Evolutionary conservation across 2,329 filamentous ascomycete species (phyloP).

Genomic region (Colletotrichum sp.): DNA sequence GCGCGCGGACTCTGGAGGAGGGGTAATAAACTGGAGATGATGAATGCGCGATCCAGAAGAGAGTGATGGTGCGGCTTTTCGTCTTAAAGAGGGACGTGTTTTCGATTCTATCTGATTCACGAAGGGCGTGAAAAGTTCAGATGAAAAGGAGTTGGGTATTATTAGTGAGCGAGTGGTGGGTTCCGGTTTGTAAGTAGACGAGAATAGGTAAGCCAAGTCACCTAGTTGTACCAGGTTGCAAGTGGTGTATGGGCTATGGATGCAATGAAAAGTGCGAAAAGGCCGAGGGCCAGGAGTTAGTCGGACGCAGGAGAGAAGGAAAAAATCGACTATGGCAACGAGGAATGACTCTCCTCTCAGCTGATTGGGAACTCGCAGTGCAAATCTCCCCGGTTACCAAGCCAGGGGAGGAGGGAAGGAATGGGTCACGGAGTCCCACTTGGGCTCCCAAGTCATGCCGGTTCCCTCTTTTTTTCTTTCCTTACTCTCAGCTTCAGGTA

Average conservation of each 20-base stretch:
- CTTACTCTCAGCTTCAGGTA: not conserved
- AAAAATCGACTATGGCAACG: conserved; percentile 1
- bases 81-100: not conserved
- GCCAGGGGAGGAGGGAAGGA: not conserved
- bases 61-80: not conserved
- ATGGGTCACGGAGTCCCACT: conserved; percentile 14
- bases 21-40: conserved; percentile 16
- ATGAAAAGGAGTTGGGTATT: not conserved
- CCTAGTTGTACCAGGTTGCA: not conserved
- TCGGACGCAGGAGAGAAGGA: not conserved
- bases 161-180: conserved; percentile 2
- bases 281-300: not conserved
- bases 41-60: not conserved
- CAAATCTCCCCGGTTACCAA: conserved; percentile 17
- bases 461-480: not conserved
- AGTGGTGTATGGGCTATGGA: not conserved
- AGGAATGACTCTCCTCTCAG: conserved; percentile 15
- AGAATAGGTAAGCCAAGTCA: not conserved
- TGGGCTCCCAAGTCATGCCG: conserved; percentile 4
- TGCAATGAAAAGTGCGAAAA: not conserved
- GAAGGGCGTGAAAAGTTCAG: not conserved
- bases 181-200: not conserved
- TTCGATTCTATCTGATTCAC: not conserved
- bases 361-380: conserved; percentile 5
- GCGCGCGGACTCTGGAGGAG: not conserved